These are phyloP conservation scores for Phlyctochytrium arcticum DNA, from an alignment of 192 early-diverging fungal species.

Conservation along the genomic window DNA sequence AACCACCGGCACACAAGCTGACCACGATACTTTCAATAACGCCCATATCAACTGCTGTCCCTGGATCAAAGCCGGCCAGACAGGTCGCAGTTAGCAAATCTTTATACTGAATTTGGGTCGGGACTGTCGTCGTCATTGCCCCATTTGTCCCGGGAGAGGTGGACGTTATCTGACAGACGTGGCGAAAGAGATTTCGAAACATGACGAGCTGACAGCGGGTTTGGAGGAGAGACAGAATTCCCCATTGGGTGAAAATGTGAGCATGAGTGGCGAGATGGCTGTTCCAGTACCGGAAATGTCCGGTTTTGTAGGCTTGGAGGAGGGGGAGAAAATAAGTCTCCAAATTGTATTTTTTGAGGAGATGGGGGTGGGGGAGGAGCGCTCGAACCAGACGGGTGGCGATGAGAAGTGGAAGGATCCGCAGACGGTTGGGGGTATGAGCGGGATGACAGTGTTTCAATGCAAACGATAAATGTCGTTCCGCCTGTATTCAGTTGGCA, in stretches of 20 bases:
- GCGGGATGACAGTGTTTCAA: slow-evolving; percentile 18
- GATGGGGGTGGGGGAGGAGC: slow-evolving; percentile 1
- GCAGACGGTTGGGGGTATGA: neutral
- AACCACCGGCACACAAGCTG: slow-evolving; percentile 10
- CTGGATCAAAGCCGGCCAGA: slow-evolving; percentile 3
- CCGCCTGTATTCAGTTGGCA: neutral
- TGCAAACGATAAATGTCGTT: slow-evolving; percentile 20
- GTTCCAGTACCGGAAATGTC: slow-evolving; percentile 1
- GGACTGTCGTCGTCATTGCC: neutral
- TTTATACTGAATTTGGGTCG: slow-evolving; percentile 9
- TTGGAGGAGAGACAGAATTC: slow-evolving; percentile 1
- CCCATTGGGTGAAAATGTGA: neutral
- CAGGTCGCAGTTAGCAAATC: neutral
- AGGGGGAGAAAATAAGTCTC: slow-evolving; percentile 5
- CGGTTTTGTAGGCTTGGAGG: slow-evolving; percentile 5
- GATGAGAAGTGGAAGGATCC: slow-evolving; percentile 12
- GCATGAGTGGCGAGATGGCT: neutral
- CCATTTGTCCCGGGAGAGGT: neutral
- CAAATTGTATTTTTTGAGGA: slow-evolving; percentile 14
- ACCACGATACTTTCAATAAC: slow-evolving; percentile 16
- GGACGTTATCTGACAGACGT: slow-evolving; percentile 18
- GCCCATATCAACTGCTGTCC: neutral
- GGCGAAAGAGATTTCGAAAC: slow-evolving; percentile 16
- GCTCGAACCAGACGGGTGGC: slow-evolving; percentile 10
- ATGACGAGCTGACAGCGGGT: neutral